Conservation (phyloP, 176 grass and related monocot species). For the Triticum aestivum region DNA sequence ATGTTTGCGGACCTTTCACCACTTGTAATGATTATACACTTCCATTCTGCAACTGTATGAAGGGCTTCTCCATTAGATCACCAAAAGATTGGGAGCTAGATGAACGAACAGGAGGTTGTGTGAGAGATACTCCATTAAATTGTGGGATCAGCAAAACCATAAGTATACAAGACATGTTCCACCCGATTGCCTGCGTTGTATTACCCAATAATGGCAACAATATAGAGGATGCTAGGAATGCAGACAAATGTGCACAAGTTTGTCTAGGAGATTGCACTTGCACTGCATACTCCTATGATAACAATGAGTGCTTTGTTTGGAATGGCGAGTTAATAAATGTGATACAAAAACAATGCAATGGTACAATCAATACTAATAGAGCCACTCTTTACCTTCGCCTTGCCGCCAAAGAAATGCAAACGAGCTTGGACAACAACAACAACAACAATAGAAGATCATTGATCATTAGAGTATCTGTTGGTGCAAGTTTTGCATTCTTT, state of each 20-base stretch:
- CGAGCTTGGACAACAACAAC: no score
- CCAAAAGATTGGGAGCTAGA: constrained; percentile 25
- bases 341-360: constrained; percentile 30
- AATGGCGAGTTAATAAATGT: constrained; percentile 42
- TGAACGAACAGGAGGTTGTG: constrained; percentile 48
- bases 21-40: constrained; percentile 25
- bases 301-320: constrained; percentile 41
- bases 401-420: constrained; percentile 27
- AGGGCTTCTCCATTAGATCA: constrained; percentile 39
- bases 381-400: constrained; percentile 50
- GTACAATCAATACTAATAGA: background rate
- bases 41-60: constrained; percentile 39
- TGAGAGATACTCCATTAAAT: constrained; percentile 40
- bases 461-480: background rate
- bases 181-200: constrained; percentile 22
- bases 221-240: constrained; percentile 7
- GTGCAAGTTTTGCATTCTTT: background rate
- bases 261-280: constrained; percentile 53
- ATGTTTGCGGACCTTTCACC: constrained; percentile 49
- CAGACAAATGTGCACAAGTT: constrained; percentile 22
- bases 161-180: constrained; percentile 37
- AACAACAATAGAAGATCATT: no score
- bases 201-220: constrained; percentile 31
- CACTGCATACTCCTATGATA: constrained; percentile 46
- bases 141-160: constrained; percentile 17